Evolutionary conservation across 1,139 yeast genomes (phyloP).

Genomic region (Suzukiozyma palmioleophila): DNA sequence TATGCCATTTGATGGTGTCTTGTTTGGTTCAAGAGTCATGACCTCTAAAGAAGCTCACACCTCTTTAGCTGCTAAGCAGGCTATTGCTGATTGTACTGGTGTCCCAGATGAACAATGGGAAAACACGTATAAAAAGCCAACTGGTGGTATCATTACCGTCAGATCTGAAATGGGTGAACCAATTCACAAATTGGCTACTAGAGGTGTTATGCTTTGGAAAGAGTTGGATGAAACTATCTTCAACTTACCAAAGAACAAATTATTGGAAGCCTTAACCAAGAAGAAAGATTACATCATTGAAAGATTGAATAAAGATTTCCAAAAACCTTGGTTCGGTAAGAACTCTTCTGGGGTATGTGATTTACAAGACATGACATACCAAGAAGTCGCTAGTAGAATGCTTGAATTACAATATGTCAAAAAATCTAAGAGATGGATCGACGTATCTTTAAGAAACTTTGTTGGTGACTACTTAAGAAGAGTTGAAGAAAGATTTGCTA

Average conservation of each 20-base stretch:
- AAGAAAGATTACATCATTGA: conserved; percentile 84
- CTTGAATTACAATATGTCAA: conserved; percentile 85
- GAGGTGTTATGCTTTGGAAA: conserved; percentile 96
- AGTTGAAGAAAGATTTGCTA: conserved; percentile 92
- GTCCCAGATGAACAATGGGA: conserved; percentile 90
- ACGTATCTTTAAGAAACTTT: conserved; percentile 77
- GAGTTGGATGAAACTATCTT: conserved; percentile 94
- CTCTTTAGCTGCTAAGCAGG: conserved; percentile 87
- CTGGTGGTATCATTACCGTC: conserved; percentile 96
- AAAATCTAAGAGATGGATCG: conserved; percentile 85
- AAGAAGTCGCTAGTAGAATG: conserved; percentile 83
- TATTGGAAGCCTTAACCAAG: conserved; percentile 73
- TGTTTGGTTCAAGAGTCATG: conserved; percentile 97
- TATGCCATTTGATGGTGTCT: conserved; percentile 98
- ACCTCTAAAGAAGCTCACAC: conserved; percentile 95
- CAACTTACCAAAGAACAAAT: conserved; percentile 83
- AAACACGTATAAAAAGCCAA: conserved; percentile 85
- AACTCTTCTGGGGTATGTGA: conserved; percentile 81
- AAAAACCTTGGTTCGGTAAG: conserved; percentile 94
- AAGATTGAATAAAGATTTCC: conserved; percentile 88
- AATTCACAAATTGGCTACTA: conserved; percentile 95
- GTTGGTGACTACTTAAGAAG: conserved; percentile 86
- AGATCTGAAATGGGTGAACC: conserved; percentile 99
- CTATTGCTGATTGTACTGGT: conserved; percentile 89
- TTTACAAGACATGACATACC: conserved; percentile 91